A percentile compares a stretch with the other conserved stretches of the same genome.
Evolutionary conservation across 192 early-diverging fungal species (phyloP).

Genomic region (Mortierella claussenii): DNA sequence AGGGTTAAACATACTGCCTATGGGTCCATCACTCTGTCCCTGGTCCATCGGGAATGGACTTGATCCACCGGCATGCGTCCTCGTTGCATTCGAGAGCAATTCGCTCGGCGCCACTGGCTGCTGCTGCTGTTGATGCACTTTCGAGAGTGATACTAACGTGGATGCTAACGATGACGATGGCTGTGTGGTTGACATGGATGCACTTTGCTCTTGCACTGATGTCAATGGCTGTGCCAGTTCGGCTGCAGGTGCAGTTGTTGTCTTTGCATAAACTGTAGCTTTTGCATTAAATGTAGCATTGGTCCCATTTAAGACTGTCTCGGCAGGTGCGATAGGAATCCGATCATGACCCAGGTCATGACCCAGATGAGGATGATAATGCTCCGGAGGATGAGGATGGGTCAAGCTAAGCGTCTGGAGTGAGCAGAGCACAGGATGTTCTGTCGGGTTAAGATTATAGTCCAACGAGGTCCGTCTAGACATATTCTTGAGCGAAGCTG

Average conservation of each 20-base stretch:
- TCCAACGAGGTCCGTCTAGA: constrained; percentile 14
- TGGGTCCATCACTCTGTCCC: constrained; percentile 5
- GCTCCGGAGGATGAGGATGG: constrained; percentile 32
- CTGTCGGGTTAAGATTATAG: constrained; percentile 24
- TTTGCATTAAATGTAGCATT: too few species aligned
- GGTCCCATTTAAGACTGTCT: too few species aligned
- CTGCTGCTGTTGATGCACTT: not conserved
- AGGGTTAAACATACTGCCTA: not conserved
- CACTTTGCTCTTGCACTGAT: too few species aligned
- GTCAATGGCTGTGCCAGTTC: too few species aligned
- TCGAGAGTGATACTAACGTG: not conserved
- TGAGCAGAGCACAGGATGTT: constrained; percentile 36
- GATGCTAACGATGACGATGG: not conserved
- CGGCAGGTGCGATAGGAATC: constrained; percentile 5
- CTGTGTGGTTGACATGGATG: too few species aligned
- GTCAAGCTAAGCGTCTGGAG: constrained; percentile 30
- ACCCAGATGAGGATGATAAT: constrained; percentile 42
- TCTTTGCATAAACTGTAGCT: constrained; percentile 1
- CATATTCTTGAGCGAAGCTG: not conserved
- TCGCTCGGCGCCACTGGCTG: constrained; percentile 5
- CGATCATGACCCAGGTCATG: constrained; percentile 44
- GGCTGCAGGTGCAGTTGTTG: too few species aligned
- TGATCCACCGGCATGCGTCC: not conserved
- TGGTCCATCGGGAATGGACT: constrained; percentile 23
- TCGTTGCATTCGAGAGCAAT: not conserved